These are phyloP conservation scores for Psilocybe azurescens DNA, from an alignment of 768 basidiomycete species.

Conservation along the genomic window DNA sequence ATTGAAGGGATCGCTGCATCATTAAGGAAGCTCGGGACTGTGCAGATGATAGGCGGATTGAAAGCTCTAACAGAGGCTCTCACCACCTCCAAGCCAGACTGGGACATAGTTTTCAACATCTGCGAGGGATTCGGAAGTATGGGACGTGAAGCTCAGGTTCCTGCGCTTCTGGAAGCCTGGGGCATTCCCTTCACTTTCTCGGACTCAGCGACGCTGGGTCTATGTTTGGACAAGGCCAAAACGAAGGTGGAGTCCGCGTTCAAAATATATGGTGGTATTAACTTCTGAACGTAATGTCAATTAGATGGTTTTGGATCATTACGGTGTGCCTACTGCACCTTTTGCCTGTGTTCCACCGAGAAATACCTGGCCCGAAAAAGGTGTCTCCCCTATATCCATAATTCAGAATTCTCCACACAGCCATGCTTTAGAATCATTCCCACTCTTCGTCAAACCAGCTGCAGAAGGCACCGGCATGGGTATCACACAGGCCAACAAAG, in stretches of 20 bases:
- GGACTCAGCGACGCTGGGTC: constrained; percentile 27
- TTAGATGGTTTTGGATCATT: constrained; percentile 28
- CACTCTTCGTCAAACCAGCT: constrained; percentile 30
- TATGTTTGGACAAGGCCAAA: constrained; percentile 33
- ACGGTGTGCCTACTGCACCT: constrained; percentile 27
- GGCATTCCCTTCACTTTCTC: constrained; percentile 29
- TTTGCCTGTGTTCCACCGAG: constrained; percentile 27
- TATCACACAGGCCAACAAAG: constrained; percentile 25
- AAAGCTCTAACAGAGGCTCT: constrained; percentile 21
- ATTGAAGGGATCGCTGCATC: constrained; percentile 23
- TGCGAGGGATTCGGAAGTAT: constrained; percentile 25
- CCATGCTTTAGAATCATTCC: constrained; percentile 22
- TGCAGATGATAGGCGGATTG: constrained; percentile 26
- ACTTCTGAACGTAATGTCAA: not conserved
- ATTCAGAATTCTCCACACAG: constrained; percentile 16
- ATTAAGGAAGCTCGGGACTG: constrained; percentile 22
- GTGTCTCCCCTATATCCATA: not conserved
- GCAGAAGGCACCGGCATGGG: constrained; percentile 26
- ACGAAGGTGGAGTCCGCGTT: constrained; percentile 23
- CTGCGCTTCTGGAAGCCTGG: constrained; percentile 30
- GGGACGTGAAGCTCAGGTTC: constrained; percentile 31
- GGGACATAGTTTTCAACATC: constrained; percentile 33
- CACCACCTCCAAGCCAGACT: constrained; percentile 13
- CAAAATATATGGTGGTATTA: not conserved
- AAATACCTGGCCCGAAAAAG: constrained; percentile 7